These are phyloP conservation scores for Cardiospermum halicacabum DNA, from an alignment of 345 rosid genomes.

Conservation along the genomic window DNA sequence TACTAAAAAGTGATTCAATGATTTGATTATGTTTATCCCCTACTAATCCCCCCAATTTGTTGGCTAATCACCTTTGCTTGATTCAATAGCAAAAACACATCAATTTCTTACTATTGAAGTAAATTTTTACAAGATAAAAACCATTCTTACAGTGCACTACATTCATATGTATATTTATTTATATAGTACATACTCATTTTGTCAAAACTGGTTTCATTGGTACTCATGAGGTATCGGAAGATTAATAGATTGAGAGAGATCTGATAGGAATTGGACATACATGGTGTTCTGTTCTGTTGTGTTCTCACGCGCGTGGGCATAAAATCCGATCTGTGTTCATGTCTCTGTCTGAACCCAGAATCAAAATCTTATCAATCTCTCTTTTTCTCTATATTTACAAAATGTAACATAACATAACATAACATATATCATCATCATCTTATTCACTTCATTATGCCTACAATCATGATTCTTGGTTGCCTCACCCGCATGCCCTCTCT, in stretches of 20 bases:
- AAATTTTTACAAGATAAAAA: too few relatives aligned
- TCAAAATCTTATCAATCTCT: constrained; percentile 14
- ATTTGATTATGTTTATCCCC: constrained; percentile 27
- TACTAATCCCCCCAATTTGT: constrained; percentile 8
- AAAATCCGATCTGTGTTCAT: constrained; percentile 32
- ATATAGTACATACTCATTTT: neutral
- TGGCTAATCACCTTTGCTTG: constrained; percentile 15
- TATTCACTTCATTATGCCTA: constrained; percentile 79
- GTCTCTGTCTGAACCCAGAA: constrained; percentile 29
- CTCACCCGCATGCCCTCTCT: constrained; percentile 89
- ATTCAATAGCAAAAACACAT: neutral
- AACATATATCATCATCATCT: constrained; percentile 39
- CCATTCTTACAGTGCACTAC: too few relatives aligned
- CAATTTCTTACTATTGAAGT: neutral
- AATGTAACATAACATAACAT: neutral
- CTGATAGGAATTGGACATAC: constrained; percentile 2
- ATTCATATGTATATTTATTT: too few relatives aligned
- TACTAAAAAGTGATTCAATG: constrained; percentile 22
- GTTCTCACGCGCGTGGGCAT: constrained; percentile 67
- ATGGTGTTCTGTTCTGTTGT: too few relatives aligned
- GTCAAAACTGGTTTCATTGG: constrained; percentile 24
- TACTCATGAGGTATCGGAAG: constrained; percentile 23
- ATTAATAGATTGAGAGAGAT: constrained; percentile 1
- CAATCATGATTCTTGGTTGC: constrained; percentile 98
- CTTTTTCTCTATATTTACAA: neutral